These are phyloP conservation scores for Artemisia tridentata DNA, from an alignment of 129 eudicot species.

Conservation along the genomic window DNA sequence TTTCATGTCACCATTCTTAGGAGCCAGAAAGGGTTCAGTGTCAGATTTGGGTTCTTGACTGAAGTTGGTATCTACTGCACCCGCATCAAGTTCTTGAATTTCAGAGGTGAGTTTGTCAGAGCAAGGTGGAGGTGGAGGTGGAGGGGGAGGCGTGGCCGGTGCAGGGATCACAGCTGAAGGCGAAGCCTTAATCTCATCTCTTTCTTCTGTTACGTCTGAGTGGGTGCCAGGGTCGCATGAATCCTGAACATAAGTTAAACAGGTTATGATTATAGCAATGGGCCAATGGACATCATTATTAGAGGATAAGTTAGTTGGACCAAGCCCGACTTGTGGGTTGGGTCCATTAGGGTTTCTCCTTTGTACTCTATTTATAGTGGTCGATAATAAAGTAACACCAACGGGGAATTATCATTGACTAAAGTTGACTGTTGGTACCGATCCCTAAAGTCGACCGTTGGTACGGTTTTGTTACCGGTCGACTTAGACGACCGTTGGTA, in stretches of 20 bases:
- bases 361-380: too few species aligned
- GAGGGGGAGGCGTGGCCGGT: too few species aligned
- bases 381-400: too few species aligned
- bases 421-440: too few species aligned
- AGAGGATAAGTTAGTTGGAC: too few species aligned
- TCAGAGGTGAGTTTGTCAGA: slow-evolving; percentile 22
- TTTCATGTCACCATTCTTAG: slow-evolving; percentile 16
- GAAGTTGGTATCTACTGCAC: slow-evolving; percentile 5
- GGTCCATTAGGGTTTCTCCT: too few species aligned
- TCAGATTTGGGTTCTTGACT: slow-evolving; percentile 30
- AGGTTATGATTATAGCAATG: not conserved
- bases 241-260: slow-evolving; percentile 49
- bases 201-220: slow-evolving; percentile 86
- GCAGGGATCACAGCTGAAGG: slow-evolving; percentile 36
- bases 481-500: too few species aligned
- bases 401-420: too few species aligned
- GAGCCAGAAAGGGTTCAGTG: slow-evolving; percentile 28
- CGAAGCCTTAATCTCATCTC: slow-evolving; percentile 51
- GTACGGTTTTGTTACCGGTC: too few species aligned
- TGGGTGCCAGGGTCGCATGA: slow-evolving; percentile 82
- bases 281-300: slow-evolving; percentile 13
- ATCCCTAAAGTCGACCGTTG: too few species aligned
- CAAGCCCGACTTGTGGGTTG: too few species aligned
- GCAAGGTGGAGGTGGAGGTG: slow-evolving; percentile 28
- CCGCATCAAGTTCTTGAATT: slow-evolving; percentile 32